Conservation (phyloP, 768 basidiomycete species). For the Neoboletus magnificus region DNA sequence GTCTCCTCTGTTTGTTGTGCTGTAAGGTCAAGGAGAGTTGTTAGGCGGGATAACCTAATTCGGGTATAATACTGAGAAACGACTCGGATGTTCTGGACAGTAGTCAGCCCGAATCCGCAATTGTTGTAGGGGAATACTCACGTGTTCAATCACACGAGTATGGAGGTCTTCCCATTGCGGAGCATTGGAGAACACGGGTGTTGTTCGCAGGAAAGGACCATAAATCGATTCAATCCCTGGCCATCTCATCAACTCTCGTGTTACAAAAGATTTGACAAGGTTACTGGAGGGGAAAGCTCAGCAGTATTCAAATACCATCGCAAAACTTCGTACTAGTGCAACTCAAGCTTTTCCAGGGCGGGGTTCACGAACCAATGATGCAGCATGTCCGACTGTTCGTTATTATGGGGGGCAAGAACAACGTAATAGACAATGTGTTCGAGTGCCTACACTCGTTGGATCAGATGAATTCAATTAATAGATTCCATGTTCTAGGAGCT, state of each 20-base stretch:
- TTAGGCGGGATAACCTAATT: constrained; percentile 80
- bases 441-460: constrained; percentile 56
- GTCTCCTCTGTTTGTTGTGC: constrained; percentile 81
- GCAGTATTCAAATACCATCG: background rate
- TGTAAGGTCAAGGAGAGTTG: constrained; percentile 82
- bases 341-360: constrained; percentile 72
- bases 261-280: constrained; percentile 90
- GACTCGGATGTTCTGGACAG: constrained; percentile 85
- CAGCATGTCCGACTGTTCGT: constrained; percentile 97
- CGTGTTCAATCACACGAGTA: constrained; percentile 94
- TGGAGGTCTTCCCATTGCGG: constrained; percentile 95
- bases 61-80: constrained; percentile 93
- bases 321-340: constrained; percentile 68
- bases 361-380: constrained; percentile 82
- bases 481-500: constrained; percentile 21
- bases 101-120: background rate
- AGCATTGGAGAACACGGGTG: constrained; percentile 72
- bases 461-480: constrained; percentile 1
- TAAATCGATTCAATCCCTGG: constrained; percentile 88
- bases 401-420: constrained; percentile 89
- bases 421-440: constrained; percentile 96
- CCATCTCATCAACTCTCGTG: constrained; percentile 94
- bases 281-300: constrained; percentile 54
- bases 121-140: constrained; percentile 38
- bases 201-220: constrained; percentile 76